Evolutionary conservation across 2,329 filamentous ascomycete species (phyloP).

Genomic region (Rhynchosporium graminicola): DNA sequence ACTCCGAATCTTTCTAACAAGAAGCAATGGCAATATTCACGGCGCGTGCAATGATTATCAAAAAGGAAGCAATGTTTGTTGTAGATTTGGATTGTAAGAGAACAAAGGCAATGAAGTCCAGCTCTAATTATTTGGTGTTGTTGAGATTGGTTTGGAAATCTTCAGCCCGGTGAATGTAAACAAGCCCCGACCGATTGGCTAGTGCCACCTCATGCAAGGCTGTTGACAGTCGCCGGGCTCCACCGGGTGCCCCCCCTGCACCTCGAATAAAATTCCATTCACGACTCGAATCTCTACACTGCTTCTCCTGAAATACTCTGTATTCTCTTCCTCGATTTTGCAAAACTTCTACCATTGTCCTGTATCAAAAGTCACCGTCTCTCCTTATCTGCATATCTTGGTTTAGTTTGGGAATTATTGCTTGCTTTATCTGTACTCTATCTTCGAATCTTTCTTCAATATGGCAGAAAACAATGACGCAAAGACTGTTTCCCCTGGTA

Average conservation of each 20-base stretch:
- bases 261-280: constrained; percentile 17
- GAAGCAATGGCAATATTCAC: constrained; percentile 11
- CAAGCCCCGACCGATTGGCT: constrained; percentile 14
- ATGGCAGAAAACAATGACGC: constrained; percentile 40
- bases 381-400: constrained; percentile 24
- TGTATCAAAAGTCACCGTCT: constrained; percentile 19
- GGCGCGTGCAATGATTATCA: constrained; percentile 17
- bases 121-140: neutral
- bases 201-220: constrained; percentile 1
- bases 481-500: constrained; percentile 35
- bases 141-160: constrained; percentile 2
- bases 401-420: neutral
- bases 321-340: constrained; percentile 22
- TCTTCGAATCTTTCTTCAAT: constrained; percentile 27
- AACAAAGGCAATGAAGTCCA: constrained; percentile 12
- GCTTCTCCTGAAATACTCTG: constrained; percentile 15
- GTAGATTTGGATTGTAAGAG: neutral
- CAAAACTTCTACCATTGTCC: constrained; percentile 20
- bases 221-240: constrained; percentile 7
- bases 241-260: constrained; percentile 6
- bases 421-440: constrained; percentile 24
- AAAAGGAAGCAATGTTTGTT: constrained; percentile 9
- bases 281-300: constrained; percentile 7
- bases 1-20: no score
- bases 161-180: constrained; percentile 6